A percentile compares a stretch with the other conserved stretches of the same genome.
These are phyloP conservation scores for Cryptococcus sp. DNA, from an alignment of 1,284 basidiomycete genomes.

Conservation along the genomic window DNA sequence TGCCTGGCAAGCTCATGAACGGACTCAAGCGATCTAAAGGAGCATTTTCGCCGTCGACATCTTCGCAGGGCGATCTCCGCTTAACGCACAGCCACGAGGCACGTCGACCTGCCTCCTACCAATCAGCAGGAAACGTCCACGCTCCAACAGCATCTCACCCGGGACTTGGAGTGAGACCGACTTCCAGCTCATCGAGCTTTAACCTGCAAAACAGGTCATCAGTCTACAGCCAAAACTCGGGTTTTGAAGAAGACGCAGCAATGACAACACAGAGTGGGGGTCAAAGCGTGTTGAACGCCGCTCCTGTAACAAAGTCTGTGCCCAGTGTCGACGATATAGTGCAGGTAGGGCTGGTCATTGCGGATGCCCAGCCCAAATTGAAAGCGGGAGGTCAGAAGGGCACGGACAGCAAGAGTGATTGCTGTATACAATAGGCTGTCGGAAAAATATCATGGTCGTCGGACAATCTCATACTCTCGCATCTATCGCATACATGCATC, in stretches of 20 bases:
- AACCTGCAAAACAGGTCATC: slow-evolving; percentile 1
- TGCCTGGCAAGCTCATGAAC: slow-evolving; percentile 23
- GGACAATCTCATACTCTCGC: not conserved
- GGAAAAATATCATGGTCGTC: not conserved
- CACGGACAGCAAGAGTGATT: slow-evolving; percentile 33
- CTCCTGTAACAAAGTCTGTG: not conserved
- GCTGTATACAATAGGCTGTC: slow-evolving; percentile 21
- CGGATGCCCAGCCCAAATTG: too few species aligned
- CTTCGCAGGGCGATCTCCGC: slow-evolving; percentile 15
- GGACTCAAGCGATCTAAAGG: slow-evolving; percentile 24
- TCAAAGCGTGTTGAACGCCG: not conserved
- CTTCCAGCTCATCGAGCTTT: not conserved
- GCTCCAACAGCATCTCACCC: not conserved
- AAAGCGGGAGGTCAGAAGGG: slow-evolving; percentile 4
- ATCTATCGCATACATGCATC: not conserved
- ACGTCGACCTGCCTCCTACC: too few species aligned
- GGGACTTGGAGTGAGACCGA: not conserved
- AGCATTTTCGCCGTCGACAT: slow-evolving; percentile 2
- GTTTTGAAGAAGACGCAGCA: not conserved
- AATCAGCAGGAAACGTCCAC: too few species aligned
- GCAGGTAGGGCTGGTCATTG: not conserved
- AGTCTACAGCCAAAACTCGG: not conserved
- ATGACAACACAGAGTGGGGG: not conserved
- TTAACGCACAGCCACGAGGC: too few species aligned
- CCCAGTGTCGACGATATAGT: not conserved